Evolutionary conservation across 177 flowering plant species (phyloP), one percentile per base, ranked within the genome.

Genomic region (Vitis hybrid): DNA sequence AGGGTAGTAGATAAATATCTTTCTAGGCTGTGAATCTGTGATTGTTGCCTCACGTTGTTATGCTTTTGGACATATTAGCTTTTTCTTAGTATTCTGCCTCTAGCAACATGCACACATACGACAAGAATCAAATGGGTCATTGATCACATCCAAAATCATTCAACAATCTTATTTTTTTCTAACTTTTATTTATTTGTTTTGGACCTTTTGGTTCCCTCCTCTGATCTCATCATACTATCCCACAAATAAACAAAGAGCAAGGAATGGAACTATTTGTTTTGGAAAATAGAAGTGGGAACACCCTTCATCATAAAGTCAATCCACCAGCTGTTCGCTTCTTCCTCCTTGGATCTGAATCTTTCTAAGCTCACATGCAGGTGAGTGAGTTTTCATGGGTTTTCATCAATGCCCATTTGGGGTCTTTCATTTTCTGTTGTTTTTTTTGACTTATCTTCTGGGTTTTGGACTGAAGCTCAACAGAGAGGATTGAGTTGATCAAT

Each of bases 221-320:
- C 8, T 38, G 47, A 38, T 38, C 47, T 5, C 47, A 6, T 24
- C 44, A 31, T 33, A 5, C 44, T 0, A 2, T 2, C 14, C 67
- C 38, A 17, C 19, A 51, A 58, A 74, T 51, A 53, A 71, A 64
- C 55, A 24, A 77, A 50, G 10, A 11, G 55, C 58, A 52, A 20
- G 56, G 11, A 31, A n/a, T 22, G 6, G 1, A 31, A 71, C 66
- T 66, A 4, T 28, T 51, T 54, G 62, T 19, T 62, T 22, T 74
- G 67, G 49, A 3, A 22, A 18, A 24, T 53, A 65, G 14, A 10
- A 17, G 62, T 20, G 50, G 28, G 47, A 50, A 72, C 52, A 33
- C 54, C 1, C 55, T 5, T 14, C n/a, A 9, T 18, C 47, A 38
- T 38, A 68, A 74, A 71, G 77, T 74, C 77, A 78, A 78, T 78